Conservation (phyloP, 495 filamentous ascomycete genomes). For the Penicillium verhagenii region DNA sequence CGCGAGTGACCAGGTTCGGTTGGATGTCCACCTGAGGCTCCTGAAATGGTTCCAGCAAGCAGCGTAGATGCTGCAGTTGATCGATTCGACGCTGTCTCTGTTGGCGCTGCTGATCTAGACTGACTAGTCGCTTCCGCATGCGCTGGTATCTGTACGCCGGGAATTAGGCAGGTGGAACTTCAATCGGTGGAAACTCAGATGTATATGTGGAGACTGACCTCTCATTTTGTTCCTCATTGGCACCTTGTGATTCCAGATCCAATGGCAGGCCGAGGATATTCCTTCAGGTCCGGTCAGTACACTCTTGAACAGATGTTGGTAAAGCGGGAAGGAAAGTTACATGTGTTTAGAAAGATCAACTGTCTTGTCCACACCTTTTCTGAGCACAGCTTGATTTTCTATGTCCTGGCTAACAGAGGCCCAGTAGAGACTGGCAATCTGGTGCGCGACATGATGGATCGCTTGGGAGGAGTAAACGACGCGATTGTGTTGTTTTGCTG, state of each 20-base stretch:
- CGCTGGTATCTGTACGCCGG: constrained; percentile 52
- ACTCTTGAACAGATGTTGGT: not conserved
- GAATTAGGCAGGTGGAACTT: constrained; percentile 29
- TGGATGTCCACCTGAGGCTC: constrained; percentile 61
- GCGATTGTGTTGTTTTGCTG: constrained; percentile 66
- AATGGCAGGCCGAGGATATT: constrained; percentile 40
- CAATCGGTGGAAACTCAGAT: constrained; percentile 16
- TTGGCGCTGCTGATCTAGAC: constrained; percentile 51
- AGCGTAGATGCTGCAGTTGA: constrained; percentile 55
- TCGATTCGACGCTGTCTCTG: constrained; percentile 54
- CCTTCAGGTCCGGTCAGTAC: constrained; percentile 15
- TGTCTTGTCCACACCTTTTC: constrained; percentile 39
- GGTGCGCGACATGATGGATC: constrained; percentile 75
- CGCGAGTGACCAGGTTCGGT: constrained; percentile 71
- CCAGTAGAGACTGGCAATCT: constrained; percentile 75
- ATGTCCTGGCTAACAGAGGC: constrained; percentile 43
- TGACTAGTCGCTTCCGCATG: constrained; percentile 49
- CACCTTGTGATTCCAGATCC: constrained; percentile 30
- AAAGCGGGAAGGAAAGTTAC: constrained; percentile 24
- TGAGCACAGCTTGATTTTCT: constrained; percentile 36
- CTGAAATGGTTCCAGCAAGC: constrained; percentile 59
- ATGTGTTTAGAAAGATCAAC: constrained; percentile 48
- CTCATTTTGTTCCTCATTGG: constrained; percentile 33
- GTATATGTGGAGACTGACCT: constrained; percentile 26
- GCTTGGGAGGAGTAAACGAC: constrained; percentile 73